Evolutionary conservation across 148 eudicot genomes (phyloP), one percentile per base, ranked within the genome.

Genomic region (Heliamphora exappendiculata): DNA sequence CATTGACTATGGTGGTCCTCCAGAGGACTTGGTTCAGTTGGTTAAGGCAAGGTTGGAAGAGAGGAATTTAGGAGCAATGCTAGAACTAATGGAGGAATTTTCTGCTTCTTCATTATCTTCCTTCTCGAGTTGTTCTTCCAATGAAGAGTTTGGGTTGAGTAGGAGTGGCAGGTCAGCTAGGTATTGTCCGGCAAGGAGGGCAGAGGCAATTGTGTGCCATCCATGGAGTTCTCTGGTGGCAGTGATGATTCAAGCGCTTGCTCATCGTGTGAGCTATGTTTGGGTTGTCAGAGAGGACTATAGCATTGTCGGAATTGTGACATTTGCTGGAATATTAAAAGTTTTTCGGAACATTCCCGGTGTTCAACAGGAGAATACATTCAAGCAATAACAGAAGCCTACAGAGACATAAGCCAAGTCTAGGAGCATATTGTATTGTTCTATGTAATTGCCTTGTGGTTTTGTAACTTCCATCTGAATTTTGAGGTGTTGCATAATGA

Each of bases 181-280:
- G 7, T 73, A 65, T 78, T 81, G 84, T 34, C 71, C 82, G 0
- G 85, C 55, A 11, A 88, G 87, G 83, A 84, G 85, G 29, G 85
- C 91, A 0, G 97, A 92, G 79, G 87, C 88, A 3, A 85, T 92
- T 0, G 78, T 87, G 19, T 92, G 96, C 79, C 76, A 81, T 51
- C 98, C 93, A 0, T 76, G 86, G 76, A 94, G 92, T 79, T 90
- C 98, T 7, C 73, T 94, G 81, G 86, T 87, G 39, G 98, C 98
- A 14, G 92, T 94, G 79, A 92, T 94, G 97, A 87, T 94, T 78
- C 97, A 92, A 72, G 93, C 97, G 1, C 82, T 94, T 13, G 87
- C 98, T 0, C 92, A 90, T 76, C 90, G 98, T 10, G 88, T 87
- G 41, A 91, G 75, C 55, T 85, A 85, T 54, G 87, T 86, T 36